Base-by-base conservation (phyloP, 2,329 filamentous ascomycete species). In the Karstenula rhodostoma region DNA sequence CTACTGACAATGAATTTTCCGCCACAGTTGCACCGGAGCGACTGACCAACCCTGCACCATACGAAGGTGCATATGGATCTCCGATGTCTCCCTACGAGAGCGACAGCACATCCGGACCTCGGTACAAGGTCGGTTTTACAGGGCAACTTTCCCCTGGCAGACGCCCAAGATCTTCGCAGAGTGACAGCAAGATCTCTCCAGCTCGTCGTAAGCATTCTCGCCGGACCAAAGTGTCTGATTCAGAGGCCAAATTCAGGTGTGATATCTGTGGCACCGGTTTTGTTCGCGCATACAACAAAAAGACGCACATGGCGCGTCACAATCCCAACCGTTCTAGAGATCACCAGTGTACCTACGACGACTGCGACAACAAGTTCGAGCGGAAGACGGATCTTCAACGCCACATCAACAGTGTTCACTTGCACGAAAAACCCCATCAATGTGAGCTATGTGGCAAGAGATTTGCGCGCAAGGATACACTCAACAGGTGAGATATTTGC, bases 231-330 rank as follows among this genome's bases (percentile, higher is more conserved):
- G 89, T 87, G 2, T 88, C 88, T 19, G 85, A 85, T 59, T 89
- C 89, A 64, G 89, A 91, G 67, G 90, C 90, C 57, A 91, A 88
- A 67, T 90, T 87, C 76, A 83, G 86, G 64, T 96, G 93, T 73
- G 84, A 88, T 60, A 83, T 88, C 1, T 97, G 93, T 72, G 89
- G 89, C 7, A 92, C 90, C 75, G 85, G 90, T 17, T 96, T 96
- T 75, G 92, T 91, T 66, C 84, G 93, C 63, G 90, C 87, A 70
- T 96, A 94, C 81, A 96, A 96, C 78, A 92, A 89, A 80, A 93
- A 91, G 72, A 90, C 92, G 32, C 93, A 96, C 75, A 85, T 94
- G 84, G 90, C 94, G 72, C 94, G 89, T 0, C 93, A 97, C 73
- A 88, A 95, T 72, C 88, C 91, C 15, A 85, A 86, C 60, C 85